Percentiles rank a stretch among this genome's conserved stretches.
Evolutionary conservation across 2,329 filamentous ascomycete species (phyloP).

Genomic region (Drechslerella coelobrocha): DNA sequence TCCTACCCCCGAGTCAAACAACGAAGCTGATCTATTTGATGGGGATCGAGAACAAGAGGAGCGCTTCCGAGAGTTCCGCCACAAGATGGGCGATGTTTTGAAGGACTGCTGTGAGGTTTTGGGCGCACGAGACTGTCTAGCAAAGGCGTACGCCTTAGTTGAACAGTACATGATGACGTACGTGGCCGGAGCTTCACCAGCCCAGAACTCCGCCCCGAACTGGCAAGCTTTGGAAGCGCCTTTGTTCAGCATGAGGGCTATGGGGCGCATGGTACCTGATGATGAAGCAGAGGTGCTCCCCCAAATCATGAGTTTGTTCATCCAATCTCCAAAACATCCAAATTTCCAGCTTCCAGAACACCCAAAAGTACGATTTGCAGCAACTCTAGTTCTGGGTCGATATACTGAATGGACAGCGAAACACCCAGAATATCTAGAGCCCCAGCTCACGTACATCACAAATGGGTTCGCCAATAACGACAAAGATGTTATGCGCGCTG

Average conservation of each 20-base stretch:
- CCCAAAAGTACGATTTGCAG: conserved; percentile 97
- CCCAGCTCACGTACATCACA: conserved; percentile 95
- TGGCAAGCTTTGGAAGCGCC: conserved; percentile 98
- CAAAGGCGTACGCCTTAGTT: conserved; percentile 85
- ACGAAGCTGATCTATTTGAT: conserved; percentile 86
- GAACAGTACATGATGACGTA: conserved; percentile 78
- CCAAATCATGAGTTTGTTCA: conserved; percentile 88
- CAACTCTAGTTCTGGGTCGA: conserved; percentile 93
- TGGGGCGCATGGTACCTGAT: conserved; percentile 93
- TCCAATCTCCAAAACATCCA: conserved; percentile 92
- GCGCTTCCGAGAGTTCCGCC: conserved; percentile 94
- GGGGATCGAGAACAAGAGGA: conserved; percentile 95
- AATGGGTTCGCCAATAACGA: conserved; percentile 87
- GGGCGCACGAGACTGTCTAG: conserved; percentile 86
- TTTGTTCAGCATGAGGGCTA: conserved; percentile 90
- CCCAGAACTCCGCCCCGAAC: conserved; percentile 70
- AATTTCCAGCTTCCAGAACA: conserved; percentile 98
- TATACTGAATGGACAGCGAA: conserved; percentile 98
- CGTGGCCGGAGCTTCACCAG: conserved; percentile 68
- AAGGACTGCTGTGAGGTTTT: conserved; percentile 98
- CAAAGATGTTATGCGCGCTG: conserved; percentile 87
- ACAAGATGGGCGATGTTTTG: conserved; percentile 95
- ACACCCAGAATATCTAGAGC: conserved; percentile 88
- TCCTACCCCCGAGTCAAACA: conserved; percentile 74
- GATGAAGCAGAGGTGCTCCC: conserved; percentile 87